Evolutionary conservation across 2,329 filamentous ascomycete genomes (phyloP).

Genomic region (Fusarium kyushuense): DNA sequence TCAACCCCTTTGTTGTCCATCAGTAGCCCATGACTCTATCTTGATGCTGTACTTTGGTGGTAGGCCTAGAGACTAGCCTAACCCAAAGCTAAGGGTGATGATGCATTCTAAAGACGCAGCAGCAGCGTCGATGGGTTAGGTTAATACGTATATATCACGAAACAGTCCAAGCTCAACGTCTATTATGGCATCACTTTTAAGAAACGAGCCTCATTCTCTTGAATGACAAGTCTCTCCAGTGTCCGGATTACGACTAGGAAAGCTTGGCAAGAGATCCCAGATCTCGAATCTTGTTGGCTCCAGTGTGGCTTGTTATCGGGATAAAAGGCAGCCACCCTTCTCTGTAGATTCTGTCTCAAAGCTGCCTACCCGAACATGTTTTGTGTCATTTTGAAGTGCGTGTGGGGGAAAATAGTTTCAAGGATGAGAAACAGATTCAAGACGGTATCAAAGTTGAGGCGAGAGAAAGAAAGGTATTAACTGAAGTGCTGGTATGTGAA

Average conservation of each 20-base stretch:
- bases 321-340: constrained; percentile 21
- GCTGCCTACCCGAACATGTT: background rate
- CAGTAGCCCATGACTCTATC: background rate
- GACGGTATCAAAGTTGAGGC: background rate
- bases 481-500: background rate
- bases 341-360: constrained; percentile 26
- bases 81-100: background rate
- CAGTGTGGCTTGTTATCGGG: constrained; percentile 24
- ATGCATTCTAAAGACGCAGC: background rate
- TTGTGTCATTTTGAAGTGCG: constrained; percentile 10
- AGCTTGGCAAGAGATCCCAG: background rate
- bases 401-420: background rate
- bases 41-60: background rate
- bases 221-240: background rate
- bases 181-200: background rate
- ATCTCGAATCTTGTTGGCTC: background rate
- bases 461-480: background rate
- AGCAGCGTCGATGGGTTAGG: background rate
- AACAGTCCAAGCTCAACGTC: background rate
- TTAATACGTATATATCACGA: background rate
- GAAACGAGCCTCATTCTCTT: background rate
- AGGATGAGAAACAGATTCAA: background rate
- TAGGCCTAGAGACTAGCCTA: background rate
- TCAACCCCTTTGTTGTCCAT: background rate
- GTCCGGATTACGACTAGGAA: constrained; percentile 7